These are phyloP conservation scores for Primulina huaijiensis DNA, from an alignment of 257 asterid genomes.

Conservation along the genomic window DNA sequence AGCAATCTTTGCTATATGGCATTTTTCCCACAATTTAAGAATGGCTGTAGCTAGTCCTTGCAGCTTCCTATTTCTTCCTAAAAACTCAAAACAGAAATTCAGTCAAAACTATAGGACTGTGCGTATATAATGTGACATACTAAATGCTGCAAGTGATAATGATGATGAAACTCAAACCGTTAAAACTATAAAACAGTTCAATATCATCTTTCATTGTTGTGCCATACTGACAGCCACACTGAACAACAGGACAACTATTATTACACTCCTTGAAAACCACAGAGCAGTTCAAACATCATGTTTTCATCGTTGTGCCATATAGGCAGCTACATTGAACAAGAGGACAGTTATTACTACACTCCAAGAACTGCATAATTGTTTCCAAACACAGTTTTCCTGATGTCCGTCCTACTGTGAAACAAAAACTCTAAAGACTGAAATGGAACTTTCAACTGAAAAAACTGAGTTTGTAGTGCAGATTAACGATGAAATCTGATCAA, in stretches of 20 bases:
- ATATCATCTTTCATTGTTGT: background rate
- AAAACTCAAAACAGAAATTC: conserved; percentile 25
- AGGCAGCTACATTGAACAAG: background rate
- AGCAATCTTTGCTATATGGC: conserved; percentile 94
- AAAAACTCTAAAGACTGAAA: conserved; percentile 12
- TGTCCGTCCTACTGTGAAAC: conserved; percentile 16
- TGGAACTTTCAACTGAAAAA: conserved; percentile 3
- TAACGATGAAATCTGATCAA: conserved; percentile 12
- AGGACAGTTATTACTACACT: background rate
- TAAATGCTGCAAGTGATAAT: background rate
- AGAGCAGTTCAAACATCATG: too few species aligned
- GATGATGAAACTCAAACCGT: background rate
- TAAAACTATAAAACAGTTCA: background rate
- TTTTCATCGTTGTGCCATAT: too few species aligned
- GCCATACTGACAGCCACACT: background rate
- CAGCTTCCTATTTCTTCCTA: conserved; percentile 81
- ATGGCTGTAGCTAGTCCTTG: conserved; percentile 91
- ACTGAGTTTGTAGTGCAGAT: conserved; percentile 15
- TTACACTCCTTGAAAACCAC: too few species aligned
- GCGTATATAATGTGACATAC: background rate
- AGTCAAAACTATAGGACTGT: conserved; percentile 20
- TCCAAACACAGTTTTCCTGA: conserved; percentile 5
- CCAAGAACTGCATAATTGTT: conserved; percentile 5
- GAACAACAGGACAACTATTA: too few species aligned
- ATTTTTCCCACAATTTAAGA: conserved; percentile 83